Evolutionary conservation across 1,284 basidiomycete genomes (phyloP), one percentile per base, ranked within the genome.

Genomic region (Marasmius tenuissimus): DNA sequence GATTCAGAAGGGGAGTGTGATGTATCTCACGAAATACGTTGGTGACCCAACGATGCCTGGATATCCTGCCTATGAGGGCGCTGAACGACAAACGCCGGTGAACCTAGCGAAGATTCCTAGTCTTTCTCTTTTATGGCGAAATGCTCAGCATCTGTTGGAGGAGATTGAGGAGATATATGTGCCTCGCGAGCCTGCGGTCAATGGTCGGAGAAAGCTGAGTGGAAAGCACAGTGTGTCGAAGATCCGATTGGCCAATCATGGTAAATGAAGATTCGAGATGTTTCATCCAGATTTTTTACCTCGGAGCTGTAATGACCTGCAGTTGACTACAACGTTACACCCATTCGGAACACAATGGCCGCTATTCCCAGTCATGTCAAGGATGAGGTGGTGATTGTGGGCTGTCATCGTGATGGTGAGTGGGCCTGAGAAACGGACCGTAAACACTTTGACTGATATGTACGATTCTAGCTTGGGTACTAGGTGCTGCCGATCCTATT

Each of bases 31-130:
- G 16, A 72, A 80, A 39, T 96, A 96, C 73, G 93, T 94, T 1
- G 89, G 89, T 20, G 93, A 95, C 71, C 92, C 93, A 3, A 87
- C 88, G 0, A 98, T 96, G 0, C 96, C 96, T 1, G 93, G 93
- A 16, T 81, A 84, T 66, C 96, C 97, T 22, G 85, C 95, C 2
- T 98, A 98, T 74, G 83, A 88, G 71, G 89, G 96, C 70, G 88
- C 88, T 10, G 89, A 89, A 33, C 85, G 93, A 22, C 77, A 84
- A 2, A 83, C 88, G 50, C 86, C 82, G 33, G 78, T 76, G 52
- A 94, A 92, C 67, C 84, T 92, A 55, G 94, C 96, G 7, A 81
- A 76, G 35, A 97, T 96, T 66, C 95, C 93, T 0, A 94, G 92
- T 68, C 73, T 94, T 49, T 89, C 89, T 0, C 85, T 92, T 60